Evolutionary conservation across 306 rosid genomes (phyloP).

Genomic region (Boehmeria nivea): DNA sequence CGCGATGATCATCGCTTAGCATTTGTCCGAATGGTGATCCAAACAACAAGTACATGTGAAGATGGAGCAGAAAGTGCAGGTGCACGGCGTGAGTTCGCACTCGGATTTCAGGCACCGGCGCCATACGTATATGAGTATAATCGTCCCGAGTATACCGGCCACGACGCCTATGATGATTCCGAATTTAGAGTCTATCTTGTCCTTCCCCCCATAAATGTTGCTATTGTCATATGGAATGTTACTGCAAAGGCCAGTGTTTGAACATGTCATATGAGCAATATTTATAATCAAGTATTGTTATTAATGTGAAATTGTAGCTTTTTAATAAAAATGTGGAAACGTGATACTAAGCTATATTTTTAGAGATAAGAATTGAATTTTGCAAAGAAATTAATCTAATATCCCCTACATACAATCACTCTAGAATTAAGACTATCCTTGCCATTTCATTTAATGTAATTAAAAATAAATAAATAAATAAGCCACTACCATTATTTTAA

Average conservation of each 20-base stretch:
- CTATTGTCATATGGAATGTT: not conserved
- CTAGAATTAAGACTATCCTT: too few relatives aligned
- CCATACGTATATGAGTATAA: not conserved
- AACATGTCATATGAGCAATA: not conserved
- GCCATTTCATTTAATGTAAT: too few relatives aligned
- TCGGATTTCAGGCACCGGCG: not conserved
- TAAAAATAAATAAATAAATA: too few relatives aligned
- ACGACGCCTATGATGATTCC: conserved; percentile 1
- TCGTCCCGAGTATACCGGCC: not conserved
- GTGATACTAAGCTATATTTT: too few relatives aligned
- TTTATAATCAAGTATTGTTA: too few relatives aligned
- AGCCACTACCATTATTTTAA: too few relatives aligned
- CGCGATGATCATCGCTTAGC: not conserved
- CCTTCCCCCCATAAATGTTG: not conserved
- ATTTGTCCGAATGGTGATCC: not conserved
- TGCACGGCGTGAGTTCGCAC: not conserved
- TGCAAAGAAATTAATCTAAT: too few relatives aligned
- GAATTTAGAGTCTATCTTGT: not conserved
- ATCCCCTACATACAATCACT: too few relatives aligned
- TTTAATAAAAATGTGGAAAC: too few relatives aligned
- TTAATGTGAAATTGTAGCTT: too few relatives aligned
- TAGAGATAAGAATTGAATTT: too few relatives aligned
- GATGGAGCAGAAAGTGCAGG: not conserved
- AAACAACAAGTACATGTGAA: not conserved
- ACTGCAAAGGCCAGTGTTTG: not conserved